Base-by-base conservation (phyloP, 176 grass and related monocot genomes). In the Oryza coarctata region DNA sequence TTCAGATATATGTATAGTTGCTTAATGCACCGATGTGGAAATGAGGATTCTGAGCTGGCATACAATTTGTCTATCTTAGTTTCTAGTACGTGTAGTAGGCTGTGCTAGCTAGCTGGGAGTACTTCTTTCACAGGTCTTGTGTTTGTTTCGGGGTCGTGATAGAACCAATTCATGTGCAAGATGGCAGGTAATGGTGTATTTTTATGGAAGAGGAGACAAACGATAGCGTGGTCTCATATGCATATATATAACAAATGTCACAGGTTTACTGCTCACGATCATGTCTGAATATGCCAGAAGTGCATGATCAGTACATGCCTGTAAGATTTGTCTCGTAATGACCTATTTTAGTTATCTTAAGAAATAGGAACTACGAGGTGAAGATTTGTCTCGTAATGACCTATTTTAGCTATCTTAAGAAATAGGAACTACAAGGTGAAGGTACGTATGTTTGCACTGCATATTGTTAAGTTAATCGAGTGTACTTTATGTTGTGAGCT, bases 231-330 rank as follows among this genome's bases (percentile, higher is more conserved):
- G 69, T 41, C 20, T 29, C 33, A 45, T 34, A 44, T 67, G 22
- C 27, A 60, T 80, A 34, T 80, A 34, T n/a, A 9, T 8, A 67
- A 80, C 6, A 36, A 36, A 75, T 86, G 63, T 62, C 78, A 76
- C 85, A 87, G 61, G 77, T 81, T 74, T 81, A 81, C 70, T 87
- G 63, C 75, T 87, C 20, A 68, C 58, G 14, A 69, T 55, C 34
- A 75, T 81, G 84, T 75, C 63, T 68, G 44, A 68, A 14, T 18
- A 68, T 68, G 35, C 34, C 43, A 74, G 25, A 68, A 68, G 47
- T 28, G 27, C 62, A 80, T 68, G 32, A 73, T 32, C 70, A 81
- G 33, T 58, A n/a, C 34, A 39, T 23, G 41, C 41, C 64, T 65
- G 71, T 39, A 67, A 66, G 69, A 65, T 73, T 68, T 80, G 77